These are phyloP conservation scores for Linderina pennispora DNA, from an alignment of 192 early-diverging fungal species.

Conservation along the genomic window DNA sequence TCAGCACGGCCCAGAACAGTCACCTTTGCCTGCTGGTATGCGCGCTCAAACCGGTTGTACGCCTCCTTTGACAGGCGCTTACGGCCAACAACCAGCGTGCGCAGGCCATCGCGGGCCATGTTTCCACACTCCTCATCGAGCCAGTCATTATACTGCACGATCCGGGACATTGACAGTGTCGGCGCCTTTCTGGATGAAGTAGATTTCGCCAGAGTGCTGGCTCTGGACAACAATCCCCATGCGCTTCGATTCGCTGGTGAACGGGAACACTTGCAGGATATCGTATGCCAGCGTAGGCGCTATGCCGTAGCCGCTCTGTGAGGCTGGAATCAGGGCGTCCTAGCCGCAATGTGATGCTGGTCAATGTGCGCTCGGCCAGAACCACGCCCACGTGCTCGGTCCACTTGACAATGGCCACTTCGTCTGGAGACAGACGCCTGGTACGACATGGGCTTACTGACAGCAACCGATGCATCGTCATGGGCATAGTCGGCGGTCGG, in stretches of 20 bases:
- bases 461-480: constrained; percentile 6
- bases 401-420: constrained; percentile 93
- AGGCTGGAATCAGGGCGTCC: constrained; percentile 25
- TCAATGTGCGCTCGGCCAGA: constrained; percentile 70
- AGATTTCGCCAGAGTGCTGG: constrained; percentile 61
- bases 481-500: constrained; percentile 35
- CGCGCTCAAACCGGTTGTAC: constrained; percentile 59
- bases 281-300: constrained; percentile 56
- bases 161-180: constrained; percentile 83
- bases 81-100: constrained; percentile 88
- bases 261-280: constrained; percentile 93
- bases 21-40: constrained; percentile 66
- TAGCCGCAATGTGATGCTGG: constrained; percentile 60
- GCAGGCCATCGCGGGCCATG: constrained; percentile 92
- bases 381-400: constrained; percentile 81
- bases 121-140: constrained; percentile 96
- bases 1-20: constrained; percentile 64
- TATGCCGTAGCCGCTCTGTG: constrained; percentile 15
- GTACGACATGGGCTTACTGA: constrained; percentile 57
- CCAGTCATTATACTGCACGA: constrained; percentile 93
- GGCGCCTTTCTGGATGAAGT: constrained; percentile 92
- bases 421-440: constrained; percentile 96
- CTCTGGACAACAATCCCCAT: constrained; percentile 93
- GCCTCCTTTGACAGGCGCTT: constrained; percentile 70
- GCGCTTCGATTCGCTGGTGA: constrained; percentile 95